Evolutionary conservation across 1,284 basidiomycete species (phyloP).

Genomic region (Vanrija sp.): DNA sequence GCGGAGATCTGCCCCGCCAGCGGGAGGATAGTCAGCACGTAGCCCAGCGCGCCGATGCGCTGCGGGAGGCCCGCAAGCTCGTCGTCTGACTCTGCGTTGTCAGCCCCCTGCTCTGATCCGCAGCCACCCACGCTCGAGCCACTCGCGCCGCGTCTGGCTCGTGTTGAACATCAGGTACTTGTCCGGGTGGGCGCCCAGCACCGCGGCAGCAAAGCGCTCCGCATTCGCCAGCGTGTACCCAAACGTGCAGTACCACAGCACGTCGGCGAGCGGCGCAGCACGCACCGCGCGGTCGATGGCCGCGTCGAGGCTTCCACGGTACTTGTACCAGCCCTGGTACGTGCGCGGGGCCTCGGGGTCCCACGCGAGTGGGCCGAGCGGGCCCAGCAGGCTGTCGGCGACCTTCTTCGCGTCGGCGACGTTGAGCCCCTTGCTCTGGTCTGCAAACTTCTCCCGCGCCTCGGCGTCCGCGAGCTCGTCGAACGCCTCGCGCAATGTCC

Average conservation of each 20-base stretch:
- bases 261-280: conserved; percentile 77
- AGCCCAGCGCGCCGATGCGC: conserved; percentile 13
- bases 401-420: conserved; percentile 47
- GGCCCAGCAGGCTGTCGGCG: conserved; percentile 51
- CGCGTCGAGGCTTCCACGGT: conserved; percentile 53
- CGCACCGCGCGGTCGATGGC: conserved; percentile 74
- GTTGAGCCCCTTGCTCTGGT: conserved; percentile 25
- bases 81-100: too few relatives aligned
- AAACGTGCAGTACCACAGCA: conserved; percentile 59
- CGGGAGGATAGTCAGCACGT: conserved; percentile 14
- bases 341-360: conserved; percentile 80
- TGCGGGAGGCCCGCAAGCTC: conserved; percentile 1
- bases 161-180: conserved; percentile 21
- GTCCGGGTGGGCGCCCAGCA: conserved; percentile 9
- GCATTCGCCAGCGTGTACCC: neutral
- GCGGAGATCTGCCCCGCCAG: conserved; percentile 7
- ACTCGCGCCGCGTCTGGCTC: neutral
- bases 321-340: conserved; percentile 88
- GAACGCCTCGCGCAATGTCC: too few relatives aligned
- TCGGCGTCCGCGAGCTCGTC: too few relatives aligned
- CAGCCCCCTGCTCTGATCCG: too few relatives aligned
- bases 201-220: conserved; percentile 6
- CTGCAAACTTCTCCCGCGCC: conserved; percentile 46
- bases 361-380: conserved; percentile 3
- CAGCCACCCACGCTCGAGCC: neutral